Evolutionary conservation across 2,329 filamentous ascomycete species (phyloP).

Genomic region (Xylaria arbuscula): DNA sequence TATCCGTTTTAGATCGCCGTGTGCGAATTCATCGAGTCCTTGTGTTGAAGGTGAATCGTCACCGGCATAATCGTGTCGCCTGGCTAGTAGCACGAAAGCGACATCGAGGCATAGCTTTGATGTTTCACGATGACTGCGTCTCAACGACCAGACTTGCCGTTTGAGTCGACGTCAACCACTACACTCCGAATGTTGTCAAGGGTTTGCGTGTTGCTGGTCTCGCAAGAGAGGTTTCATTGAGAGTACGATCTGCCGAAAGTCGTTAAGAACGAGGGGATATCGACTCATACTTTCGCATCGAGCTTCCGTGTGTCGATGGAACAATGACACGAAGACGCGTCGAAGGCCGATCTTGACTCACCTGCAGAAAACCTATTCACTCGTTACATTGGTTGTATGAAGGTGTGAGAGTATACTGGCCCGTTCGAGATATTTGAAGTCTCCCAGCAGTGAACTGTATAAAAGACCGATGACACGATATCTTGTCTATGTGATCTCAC

Average conservation of each 20-base stretch:
- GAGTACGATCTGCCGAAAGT: background rate
- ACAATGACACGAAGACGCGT: slow-evolving; percentile 37
- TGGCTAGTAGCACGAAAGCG: background rate
- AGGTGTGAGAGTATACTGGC: background rate
- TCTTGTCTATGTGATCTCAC: background rate
- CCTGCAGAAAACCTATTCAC: background rate
- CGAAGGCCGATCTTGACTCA: slow-evolving; percentile 12
- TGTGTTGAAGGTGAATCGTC: too few species aligned
- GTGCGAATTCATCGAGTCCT: slow-evolving; percentile 2
- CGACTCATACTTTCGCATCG: slow-evolving; percentile 29
- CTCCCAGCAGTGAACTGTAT: background rate
- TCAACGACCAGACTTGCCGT: background rate
- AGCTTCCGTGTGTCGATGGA: slow-evolving; percentile 38
- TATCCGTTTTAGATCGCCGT: slow-evolving; percentile 20
- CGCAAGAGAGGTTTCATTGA: background rate
- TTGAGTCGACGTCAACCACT: background rate
- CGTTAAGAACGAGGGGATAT: slow-evolving; percentile 6
- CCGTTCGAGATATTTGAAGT: background rate
- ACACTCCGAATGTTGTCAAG: background rate
- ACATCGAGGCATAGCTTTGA: background rate
- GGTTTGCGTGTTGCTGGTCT: background rate
- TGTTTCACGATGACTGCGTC: slow-evolving; percentile 14
- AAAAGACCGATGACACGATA: background rate
- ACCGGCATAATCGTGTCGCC: background rate
- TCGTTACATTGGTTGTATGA: background rate